These are phyloP conservation scores for Talaromyces piceae DNA, from an alignment of 2,329 filamentous ascomycete species.

Conservation along the genomic window DNA sequence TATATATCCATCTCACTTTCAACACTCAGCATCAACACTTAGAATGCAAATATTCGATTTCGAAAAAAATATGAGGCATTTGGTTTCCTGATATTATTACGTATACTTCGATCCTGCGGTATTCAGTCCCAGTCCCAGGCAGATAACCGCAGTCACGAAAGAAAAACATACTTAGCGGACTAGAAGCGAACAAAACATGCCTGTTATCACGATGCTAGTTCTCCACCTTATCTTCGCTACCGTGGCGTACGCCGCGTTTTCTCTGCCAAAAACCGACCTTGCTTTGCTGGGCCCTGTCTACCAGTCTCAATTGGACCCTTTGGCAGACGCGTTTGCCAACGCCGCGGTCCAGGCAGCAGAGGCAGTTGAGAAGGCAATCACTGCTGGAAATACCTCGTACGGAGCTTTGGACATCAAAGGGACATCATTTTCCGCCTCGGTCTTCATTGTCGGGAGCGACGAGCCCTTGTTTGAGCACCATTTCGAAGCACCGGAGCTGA, in stretches of 20 bases:
- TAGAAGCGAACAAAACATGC: neutral
- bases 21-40: neutral
- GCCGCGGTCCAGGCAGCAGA: neutral
- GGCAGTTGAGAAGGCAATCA: neutral
- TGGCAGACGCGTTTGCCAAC: neutral
- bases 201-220: neutral
- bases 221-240: neutral
- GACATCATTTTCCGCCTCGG: conserved; percentile 1
- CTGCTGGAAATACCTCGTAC: neutral
- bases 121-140: neutral
- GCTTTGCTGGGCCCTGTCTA: neutral
- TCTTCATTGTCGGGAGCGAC: neutral
- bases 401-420: neutral
- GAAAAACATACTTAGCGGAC: neutral
- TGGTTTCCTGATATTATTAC: too few relatives aligned
- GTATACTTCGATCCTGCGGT: too few relatives aligned
- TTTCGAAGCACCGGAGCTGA: conserved; percentile 2
- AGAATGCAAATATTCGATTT: too few relatives aligned
- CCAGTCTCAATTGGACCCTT: neutral
- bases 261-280: neutral
- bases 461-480: conserved; percentile 3
- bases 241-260: neutral
- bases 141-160: neutral
- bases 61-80: too few relatives aligned
- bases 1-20: neutral